Conservation (phyloP, 2,329 filamentous ascomycete species). For the Epichloe sylvatica region DNA sequence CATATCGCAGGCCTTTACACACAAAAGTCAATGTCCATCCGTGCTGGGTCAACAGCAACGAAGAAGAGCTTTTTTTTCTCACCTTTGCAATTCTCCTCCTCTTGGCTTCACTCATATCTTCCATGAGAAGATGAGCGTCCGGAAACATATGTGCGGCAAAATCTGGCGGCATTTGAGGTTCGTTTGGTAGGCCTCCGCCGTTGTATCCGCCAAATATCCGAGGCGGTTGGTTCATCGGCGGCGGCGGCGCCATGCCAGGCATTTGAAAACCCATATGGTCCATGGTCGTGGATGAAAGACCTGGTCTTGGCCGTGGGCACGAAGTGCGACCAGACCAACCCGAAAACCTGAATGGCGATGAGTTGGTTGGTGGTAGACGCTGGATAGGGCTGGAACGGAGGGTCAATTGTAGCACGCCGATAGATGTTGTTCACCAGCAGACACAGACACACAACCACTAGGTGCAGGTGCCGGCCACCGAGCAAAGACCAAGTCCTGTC, state of each 20-base stretch:
- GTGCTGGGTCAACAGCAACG: background rate
- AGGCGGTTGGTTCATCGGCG: conserved; percentile 51
- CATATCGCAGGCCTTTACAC: conserved; percentile 73
- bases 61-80: conserved; percentile 20
- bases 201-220: conserved; percentile 55
- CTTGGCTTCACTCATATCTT: conserved; percentile 70
- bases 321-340: background rate
- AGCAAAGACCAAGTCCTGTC: background rate
- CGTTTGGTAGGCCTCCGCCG: conserved; percentile 41
- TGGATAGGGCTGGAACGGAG: too few relatives aligned
- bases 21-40: conserved; percentile 4
- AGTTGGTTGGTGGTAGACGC: background rate
- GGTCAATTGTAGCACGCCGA: too few relatives aligned
- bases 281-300: conserved; percentile 11
- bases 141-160: conserved; percentile 46
- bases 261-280: conserved; percentile 45
- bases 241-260: conserved; percentile 38
- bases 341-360: background rate
- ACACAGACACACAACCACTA: too few relatives aligned
- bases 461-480: too few relatives aligned
- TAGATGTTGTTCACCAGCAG: too few relatives aligned
- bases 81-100: conserved; percentile 77
- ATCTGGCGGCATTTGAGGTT: conserved; percentile 41
- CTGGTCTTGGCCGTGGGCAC: background rate
- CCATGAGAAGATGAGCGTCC: conserved; percentile 41